Conservation (phyloP, 23 red algal species). For the Gracilariopsis chorda region DNA sequence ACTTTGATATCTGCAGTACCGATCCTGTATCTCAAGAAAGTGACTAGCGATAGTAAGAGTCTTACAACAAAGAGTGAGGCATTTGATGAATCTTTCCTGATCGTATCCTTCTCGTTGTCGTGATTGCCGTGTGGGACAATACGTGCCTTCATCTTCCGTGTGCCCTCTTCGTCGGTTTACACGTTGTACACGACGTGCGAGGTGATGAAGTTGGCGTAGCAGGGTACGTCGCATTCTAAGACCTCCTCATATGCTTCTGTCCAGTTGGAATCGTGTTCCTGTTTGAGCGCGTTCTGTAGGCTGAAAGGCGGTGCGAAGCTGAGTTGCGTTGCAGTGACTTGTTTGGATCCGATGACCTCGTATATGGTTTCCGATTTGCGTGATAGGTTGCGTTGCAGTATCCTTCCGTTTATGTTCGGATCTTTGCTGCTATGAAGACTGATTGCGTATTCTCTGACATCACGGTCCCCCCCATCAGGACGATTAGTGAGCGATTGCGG, state of each 20-base stretch:
- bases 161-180: conserved; percentile 4
- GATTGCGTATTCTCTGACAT: neutral
- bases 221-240: neutral
- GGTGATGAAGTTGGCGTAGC: neutral
- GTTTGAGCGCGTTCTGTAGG: neutral
- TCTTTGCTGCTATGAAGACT: neutral
- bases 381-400: neutral
- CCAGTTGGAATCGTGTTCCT: conserved; percentile 5
- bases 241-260: neutral
- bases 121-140: conserved; percentile 35
- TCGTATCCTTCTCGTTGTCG: conserved; percentile 27
- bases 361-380: neutral
- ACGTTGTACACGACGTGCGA: conserved; percentile 50
- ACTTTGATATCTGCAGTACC: conserved; percentile 8
- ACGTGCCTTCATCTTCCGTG: neutral
- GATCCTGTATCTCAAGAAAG: conserved; percentile 1
- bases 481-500: neutral
- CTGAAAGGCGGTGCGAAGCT: neutral
- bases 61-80: neutral
- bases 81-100: conserved; percentile 40
- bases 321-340: neutral
- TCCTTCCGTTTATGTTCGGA: neutral
- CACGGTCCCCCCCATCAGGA: neutral
- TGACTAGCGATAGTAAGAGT: conserved; percentile 15
- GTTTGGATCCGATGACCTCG: neutral